These are phyloP conservation scores for Boletus insuetus DNA, from an alignment of 768 basidiomycete genomes.

Conservation along the genomic window DNA sequence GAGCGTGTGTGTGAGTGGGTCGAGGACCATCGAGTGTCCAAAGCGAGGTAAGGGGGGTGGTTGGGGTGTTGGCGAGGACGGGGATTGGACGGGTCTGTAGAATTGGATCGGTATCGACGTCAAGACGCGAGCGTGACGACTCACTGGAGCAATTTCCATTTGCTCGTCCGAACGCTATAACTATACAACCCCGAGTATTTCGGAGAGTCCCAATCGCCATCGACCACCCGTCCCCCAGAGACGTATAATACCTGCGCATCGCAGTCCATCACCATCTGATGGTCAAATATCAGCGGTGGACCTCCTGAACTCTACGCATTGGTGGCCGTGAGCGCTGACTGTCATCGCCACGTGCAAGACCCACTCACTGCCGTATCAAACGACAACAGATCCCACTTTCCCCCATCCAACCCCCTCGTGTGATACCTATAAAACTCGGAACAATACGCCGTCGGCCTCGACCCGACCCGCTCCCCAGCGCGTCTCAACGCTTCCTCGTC, in stretches of 20 bases:
- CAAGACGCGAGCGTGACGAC: conserved; percentile 21
- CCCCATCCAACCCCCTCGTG: conserved; percentile 38
- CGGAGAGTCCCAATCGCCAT: conserved; percentile 55
- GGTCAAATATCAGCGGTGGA: conserved; percentile 74
- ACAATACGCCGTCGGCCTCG: conserved; percentile 35
- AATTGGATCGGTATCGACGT: neutral
- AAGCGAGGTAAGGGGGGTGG: conserved; percentile 56
- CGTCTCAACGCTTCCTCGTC: conserved; percentile 19
- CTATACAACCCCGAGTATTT: conserved; percentile 74
- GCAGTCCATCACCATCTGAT: conserved; percentile 77
- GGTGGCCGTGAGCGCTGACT: neutral
- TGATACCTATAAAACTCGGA: conserved; percentile 78
- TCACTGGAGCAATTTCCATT: conserved; percentile 70
- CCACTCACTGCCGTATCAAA: conserved; percentile 61
- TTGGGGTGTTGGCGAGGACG: conserved; percentile 27
- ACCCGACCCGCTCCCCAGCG: conserved; percentile 19
- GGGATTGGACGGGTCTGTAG: conserved; percentile 22
- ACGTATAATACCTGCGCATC: conserved; percentile 71
- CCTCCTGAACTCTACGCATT: conserved; percentile 54
- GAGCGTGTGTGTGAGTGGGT: conserved; percentile 52
- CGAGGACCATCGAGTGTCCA: conserved; percentile 82
- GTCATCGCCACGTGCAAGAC: neutral
- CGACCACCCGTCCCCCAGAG: conserved; percentile 71
- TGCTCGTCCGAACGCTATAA: conserved; percentile 61
- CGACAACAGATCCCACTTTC: conserved; percentile 71